These are phyloP conservation scores for Eucalyptus pauciflora DNA, from an alignment of 345 rosid genomes.

Conservation along the genomic window DNA sequence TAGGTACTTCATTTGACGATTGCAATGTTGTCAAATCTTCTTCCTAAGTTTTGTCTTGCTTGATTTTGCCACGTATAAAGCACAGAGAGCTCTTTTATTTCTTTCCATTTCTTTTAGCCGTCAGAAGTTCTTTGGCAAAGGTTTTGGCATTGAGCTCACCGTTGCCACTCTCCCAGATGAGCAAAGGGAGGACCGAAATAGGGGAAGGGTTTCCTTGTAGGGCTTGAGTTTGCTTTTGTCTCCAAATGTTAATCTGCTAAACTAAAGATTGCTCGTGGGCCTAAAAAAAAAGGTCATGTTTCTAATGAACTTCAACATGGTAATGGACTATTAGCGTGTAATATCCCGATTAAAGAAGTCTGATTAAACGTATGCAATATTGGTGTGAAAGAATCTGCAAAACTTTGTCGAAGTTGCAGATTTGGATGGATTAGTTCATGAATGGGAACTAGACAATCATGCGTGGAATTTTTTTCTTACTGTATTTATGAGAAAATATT, in stretches of 20 bases:
- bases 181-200: background rate
- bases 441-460: background rate
- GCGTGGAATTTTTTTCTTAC: background rate
- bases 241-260: background rate
- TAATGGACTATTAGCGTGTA: accelerated
- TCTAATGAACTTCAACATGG: background rate
- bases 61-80: background rate
- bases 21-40: background rate
- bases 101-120: background rate
- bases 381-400: background rate
- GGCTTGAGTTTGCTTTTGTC: background rate
- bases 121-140: background rate
- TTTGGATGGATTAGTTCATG: background rate
- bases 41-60: background rate
- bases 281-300: background rate
- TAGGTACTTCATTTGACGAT: background rate
- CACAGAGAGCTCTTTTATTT: background rate
- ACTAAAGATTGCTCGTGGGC: background rate
- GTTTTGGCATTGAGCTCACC: background rate
- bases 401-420: background rate
- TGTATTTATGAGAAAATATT: background rate
- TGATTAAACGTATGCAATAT: background rate
- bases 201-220: background rate
- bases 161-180: background rate
- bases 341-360: background rate